A percentile compares a stretch with the other conserved stretches of the same genome.
Conservation (phyloP, 129 eudicot genomes). For the Helichrysum umbraculigerum region DNA sequence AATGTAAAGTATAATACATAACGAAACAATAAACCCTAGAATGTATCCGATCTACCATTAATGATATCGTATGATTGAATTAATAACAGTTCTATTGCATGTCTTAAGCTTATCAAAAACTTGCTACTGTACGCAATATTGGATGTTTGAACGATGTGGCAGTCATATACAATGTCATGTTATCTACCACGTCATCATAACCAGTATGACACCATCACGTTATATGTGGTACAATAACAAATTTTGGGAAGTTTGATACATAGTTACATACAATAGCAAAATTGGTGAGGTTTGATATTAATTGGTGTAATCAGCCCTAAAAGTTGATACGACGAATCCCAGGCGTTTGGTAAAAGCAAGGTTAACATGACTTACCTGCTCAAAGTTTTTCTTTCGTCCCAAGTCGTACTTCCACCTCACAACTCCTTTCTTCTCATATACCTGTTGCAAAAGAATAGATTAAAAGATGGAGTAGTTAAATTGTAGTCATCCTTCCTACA, state of each 20-base stretch:
- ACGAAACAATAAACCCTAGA: too few relatives aligned
- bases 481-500: neutral
- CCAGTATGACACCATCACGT: neutral
- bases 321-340: neutral
- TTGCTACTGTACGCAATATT: neutral
- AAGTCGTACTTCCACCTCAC: constrained; percentile 81
- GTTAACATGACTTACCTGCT: constrained; percentile 54
- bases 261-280: neutral
- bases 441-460: constrained; percentile 37
- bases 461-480: neutral
- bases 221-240: too few relatives aligned
- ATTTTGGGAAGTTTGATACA: neutral
- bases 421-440: constrained; percentile 71
- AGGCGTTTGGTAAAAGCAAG: constrained; percentile 1
- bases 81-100: neutral
- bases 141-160: neutral
- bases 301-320: neutral
- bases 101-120: neutral
- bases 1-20: too few relatives aligned
- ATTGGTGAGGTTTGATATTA: too few relatives aligned
- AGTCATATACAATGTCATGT: neutral
- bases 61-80: neutral
- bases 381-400: constrained; percentile 72
- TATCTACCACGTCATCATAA: neutral
- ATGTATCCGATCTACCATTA: neutral